Percentiles rank a stretch among this genome's conserved stretches.
These are phyloP conservation scores for Chaetomium olivaceum DNA, from an alignment of 2,329 filamentous ascomycete genomes.

Conservation along the genomic window DNA sequence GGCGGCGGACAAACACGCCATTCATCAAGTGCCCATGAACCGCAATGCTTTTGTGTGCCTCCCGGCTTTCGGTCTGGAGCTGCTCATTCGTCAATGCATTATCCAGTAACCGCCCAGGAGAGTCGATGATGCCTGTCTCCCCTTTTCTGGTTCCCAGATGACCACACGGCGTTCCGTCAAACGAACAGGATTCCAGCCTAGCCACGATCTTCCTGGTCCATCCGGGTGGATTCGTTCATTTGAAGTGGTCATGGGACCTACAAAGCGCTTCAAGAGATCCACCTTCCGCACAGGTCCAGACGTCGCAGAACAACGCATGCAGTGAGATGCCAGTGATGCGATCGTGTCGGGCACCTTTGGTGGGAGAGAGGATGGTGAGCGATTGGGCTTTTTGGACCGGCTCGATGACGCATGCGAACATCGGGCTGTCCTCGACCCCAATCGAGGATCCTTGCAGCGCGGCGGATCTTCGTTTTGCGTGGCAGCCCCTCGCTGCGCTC, in stretches of 20 bases:
- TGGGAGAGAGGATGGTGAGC: not conserved
- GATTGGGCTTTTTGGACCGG: conserved; percentile 1
- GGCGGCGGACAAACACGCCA: not conserved
- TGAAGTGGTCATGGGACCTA: conserved; percentile 33
- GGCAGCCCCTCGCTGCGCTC: conserved; percentile 4
- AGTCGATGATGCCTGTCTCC: conserved; percentile 4
- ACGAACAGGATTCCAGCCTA: conserved; percentile 12
- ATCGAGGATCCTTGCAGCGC: conserved; percentile 5
- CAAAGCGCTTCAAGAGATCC: conserved; percentile 29
- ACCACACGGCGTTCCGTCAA: conserved; percentile 6
- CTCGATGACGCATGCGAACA: conserved; percentile 19
- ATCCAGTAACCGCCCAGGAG: conserved; percentile 4
- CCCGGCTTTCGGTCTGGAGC: not conserved
- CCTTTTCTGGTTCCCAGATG: conserved; percentile 23
- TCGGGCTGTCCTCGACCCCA: conserved; percentile 6
- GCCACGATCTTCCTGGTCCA: conserved; percentile 29
- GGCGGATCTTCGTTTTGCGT: conserved; percentile 3
- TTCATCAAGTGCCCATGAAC: not conserved
- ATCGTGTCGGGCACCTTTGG: conserved; percentile 5
- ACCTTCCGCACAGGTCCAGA: conserved; percentile 24
- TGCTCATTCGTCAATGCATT: conserved; percentile 19
- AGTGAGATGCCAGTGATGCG: not conserved
- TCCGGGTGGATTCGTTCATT: conserved; percentile 26
- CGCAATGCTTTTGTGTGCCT: not conserved
- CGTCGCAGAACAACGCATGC: conserved; percentile 3